Percentiles rank a stretch among this genome's conserved stretches.
Conservation (phyloP, 805 yeast genomes). For the Monosporozyma servazzii region DNA sequence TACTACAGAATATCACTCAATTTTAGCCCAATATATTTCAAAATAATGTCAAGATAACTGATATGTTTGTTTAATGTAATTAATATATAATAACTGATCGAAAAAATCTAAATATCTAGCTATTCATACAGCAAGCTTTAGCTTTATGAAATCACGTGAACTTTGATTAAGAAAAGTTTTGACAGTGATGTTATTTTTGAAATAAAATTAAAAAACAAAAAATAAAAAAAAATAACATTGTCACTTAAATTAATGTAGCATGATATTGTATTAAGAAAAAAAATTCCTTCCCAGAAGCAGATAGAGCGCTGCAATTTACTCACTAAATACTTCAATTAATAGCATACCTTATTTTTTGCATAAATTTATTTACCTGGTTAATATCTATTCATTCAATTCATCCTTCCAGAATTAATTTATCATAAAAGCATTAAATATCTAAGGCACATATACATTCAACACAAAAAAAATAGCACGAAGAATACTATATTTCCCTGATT, state of each 20-base stretch:
- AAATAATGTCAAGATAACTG: background rate
- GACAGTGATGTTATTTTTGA: background rate
- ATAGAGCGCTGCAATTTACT: background rate
- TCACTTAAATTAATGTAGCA: background rate
- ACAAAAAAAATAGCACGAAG: background rate
- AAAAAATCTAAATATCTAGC: background rate
- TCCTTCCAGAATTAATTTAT: background rate
- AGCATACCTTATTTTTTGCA: background rate
- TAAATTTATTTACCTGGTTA: background rate
- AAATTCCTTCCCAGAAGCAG: background rate
- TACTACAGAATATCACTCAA: too few relatives aligned
- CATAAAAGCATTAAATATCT: background rate
- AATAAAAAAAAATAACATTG: background rate
- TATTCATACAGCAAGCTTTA: background rate
- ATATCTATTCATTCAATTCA: background rate
- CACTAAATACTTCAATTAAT: background rate
- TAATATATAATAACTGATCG: too few relatives aligned
- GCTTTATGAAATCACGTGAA: background rate
- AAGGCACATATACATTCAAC: background rate
- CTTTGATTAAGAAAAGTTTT: background rate
- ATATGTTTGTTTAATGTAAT: too few relatives aligned
- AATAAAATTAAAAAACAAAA: too few relatives aligned
- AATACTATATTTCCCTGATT: background rate
- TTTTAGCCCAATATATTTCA: background rate
- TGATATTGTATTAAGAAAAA: background rate